A percentile compares a stretch with the other conserved stretches of the same genome.
phyloP scores from a whole-genome alignment of 192 early-diverging fungal species.

The Umbelopsis sp. region DNA sequence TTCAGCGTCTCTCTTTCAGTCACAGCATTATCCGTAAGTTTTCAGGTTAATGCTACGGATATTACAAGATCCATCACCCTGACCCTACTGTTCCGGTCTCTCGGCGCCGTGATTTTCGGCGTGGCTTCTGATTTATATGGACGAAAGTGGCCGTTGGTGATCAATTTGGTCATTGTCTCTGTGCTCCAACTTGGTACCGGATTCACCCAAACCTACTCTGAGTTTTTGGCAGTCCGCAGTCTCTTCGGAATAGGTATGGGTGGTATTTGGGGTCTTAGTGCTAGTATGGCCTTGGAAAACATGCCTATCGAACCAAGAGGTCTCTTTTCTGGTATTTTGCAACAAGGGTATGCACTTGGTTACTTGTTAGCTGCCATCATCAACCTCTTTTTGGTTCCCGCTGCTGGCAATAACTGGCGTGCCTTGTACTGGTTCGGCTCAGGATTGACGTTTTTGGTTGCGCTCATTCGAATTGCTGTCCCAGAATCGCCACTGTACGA shows the following conservation, averaged over 20 bases:
- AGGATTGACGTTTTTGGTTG: slow-evolving; percentile 57
- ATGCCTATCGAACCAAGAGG: slow-evolving; percentile 68
- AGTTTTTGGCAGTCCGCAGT: slow-evolving; percentile 62
- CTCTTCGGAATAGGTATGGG: slow-evolving; percentile 75
- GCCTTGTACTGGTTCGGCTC: slow-evolving; percentile 70
- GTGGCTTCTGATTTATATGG: slow-evolving; percentile 67
- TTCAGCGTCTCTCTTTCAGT: slow-evolving; percentile 17
- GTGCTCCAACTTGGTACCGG: slow-evolving; percentile 63
- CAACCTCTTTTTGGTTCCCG: slow-evolving; percentile 56
- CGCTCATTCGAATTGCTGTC: slow-evolving; percentile 61
- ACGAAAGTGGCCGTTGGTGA: slow-evolving; percentile 68
- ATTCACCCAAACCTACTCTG: slow-evolving; percentile 59
- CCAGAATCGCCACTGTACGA: slow-evolving; percentile 63
- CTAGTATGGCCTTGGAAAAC: slow-evolving; percentile 71
- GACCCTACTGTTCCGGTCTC: not conserved
- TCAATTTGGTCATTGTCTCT: slow-evolving; percentile 64
- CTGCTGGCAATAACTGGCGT: slow-evolving; percentile 58
- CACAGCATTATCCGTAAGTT: not conserved
- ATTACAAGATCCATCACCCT: slow-evolving; percentile 16
- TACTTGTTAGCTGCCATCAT: slow-evolving; percentile 65
- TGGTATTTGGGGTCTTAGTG: slow-evolving; percentile 74
- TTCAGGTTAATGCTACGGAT: not conserved
- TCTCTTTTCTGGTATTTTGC: slow-evolving; percentile 75
- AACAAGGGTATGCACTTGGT: slow-evolving; percentile 72
- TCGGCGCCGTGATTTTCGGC: slow-evolving; percentile 35